These are phyloP conservation scores for Penicillium parvum DNA, from an alignment of 495 filamentous ascomycete genomes.

Conservation along the genomic window DNA sequence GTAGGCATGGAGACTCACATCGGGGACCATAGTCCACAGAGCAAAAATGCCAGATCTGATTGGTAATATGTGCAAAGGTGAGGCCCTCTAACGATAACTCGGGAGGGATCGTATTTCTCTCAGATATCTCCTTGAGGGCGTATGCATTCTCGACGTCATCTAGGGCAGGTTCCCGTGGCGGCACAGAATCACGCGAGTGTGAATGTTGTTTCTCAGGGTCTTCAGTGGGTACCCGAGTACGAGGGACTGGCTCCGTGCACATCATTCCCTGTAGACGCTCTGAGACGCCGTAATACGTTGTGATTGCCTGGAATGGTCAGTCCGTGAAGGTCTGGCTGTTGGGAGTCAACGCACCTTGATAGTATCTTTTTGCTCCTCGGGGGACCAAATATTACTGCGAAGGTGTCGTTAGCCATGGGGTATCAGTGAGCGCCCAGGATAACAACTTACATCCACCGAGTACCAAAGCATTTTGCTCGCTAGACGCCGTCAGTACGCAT, in stretches of 20 bases:
- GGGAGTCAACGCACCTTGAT: slow-evolving; percentile 36
- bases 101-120: slow-evolving; percentile 18
- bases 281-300: slow-evolving; percentile 61
- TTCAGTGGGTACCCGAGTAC: slow-evolving; percentile 12
- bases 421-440: too few species aligned
- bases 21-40: slow-evolving; percentile 56
- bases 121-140: slow-evolving; percentile 20
- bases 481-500: slow-evolving; percentile 6
- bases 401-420: too few species aligned
- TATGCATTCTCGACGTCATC: slow-evolving; percentile 36
- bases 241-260: slow-evolving; percentile 48
- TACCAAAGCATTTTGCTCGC: slow-evolving; percentile 41
- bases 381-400: slow-evolving; percentile 67
- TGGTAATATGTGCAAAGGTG: slow-evolving; percentile 45
- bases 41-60: slow-evolving; percentile 64
- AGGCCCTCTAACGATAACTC: slow-evolving; percentile 29
- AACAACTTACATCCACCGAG: slow-evolving; percentile 67
- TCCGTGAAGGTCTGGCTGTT: not conserved
- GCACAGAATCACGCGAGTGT: slow-evolving; percentile 5
- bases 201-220: slow-evolving; percentile 12
- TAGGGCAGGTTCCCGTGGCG: slow-evolving; percentile 9
- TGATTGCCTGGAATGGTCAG: slow-evolving; percentile 24
- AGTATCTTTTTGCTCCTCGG: slow-evolving; percentile 52
- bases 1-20: slow-evolving; percentile 33
- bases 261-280: slow-evolving; percentile 63